These are phyloP conservation scores for Solidago caesia DNA, from an alignment of 129 eudicot species.

Conservation along the genomic window DNA sequence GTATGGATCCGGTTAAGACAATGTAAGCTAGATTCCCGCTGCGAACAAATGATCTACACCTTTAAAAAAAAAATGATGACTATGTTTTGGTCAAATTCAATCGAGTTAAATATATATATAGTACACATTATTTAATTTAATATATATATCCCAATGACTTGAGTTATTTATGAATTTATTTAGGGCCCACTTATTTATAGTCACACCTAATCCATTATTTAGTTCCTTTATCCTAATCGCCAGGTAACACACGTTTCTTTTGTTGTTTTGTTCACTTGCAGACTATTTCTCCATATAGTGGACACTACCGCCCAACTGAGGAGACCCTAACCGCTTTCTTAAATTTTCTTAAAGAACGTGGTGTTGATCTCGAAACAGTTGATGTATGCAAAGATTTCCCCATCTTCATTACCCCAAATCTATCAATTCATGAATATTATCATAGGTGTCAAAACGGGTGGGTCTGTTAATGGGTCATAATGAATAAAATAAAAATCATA, in stretches of 20 bases:
- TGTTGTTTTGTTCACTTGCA: slow-evolving; percentile 32
- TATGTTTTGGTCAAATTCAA: too few relatives aligned
- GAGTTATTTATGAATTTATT: background rate
- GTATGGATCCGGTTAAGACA: too few relatives aligned
- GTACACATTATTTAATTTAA: background rate
- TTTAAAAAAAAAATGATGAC: too few relatives aligned
- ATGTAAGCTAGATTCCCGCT: too few relatives aligned
- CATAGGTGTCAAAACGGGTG: background rate
- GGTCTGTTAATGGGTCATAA: background rate
- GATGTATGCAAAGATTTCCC: slow-evolving; percentile 42
- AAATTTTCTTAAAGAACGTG: slow-evolving; percentile 64
- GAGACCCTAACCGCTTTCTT: slow-evolving; percentile 66
- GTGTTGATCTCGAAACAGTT: slow-evolving; percentile 66
- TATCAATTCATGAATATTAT: background rate
- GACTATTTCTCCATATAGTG: slow-evolving; percentile 94
- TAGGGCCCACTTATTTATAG: background rate
- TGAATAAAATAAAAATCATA: too few relatives aligned
- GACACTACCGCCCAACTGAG: slow-evolving; percentile 95
- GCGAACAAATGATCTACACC: too few relatives aligned
- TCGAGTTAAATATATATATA: too few relatives aligned
- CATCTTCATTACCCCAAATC: background rate
- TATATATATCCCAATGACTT: too few relatives aligned
- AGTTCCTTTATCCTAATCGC: slow-evolving; percentile 8
- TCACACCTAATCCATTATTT: slow-evolving; percentile 34
- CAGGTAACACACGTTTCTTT: slow-evolving; percentile 1